Conservation (phyloP, 495 filamentous ascomycete species). For the Tuber borchii region DNA sequence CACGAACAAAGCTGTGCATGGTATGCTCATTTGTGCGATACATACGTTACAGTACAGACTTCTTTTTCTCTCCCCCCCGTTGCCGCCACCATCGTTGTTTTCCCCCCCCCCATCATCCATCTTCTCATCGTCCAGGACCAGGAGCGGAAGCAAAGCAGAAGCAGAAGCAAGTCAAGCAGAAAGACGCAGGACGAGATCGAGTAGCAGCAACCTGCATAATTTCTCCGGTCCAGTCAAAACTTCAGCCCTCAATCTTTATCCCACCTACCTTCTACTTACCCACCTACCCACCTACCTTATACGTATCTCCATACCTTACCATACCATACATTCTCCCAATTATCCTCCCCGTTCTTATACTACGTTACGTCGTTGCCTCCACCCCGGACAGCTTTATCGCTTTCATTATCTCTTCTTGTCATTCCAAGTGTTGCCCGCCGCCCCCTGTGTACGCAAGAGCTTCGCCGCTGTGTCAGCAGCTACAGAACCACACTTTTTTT, state of each 20-base stretch:
- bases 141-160: constrained; percentile 31
- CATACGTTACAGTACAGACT: neutral
- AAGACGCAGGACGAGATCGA: constrained; percentile 33
- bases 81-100: neutral
- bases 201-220: constrained; percentile 36
- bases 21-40: constrained; percentile 2
- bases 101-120: neutral
- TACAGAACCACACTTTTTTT: constrained; percentile 23
- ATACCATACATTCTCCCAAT: constrained; percentile 2
- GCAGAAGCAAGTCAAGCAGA: constrained; percentile 33
- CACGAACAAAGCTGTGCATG: constrained; percentile 2
- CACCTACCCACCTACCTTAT: constrained; percentile 18
- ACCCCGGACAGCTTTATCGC: neutral
- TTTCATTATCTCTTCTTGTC: neutral
- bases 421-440: neutral
- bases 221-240: constrained; percentile 39
- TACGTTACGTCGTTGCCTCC: neutral
- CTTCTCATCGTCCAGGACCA: constrained; percentile 4
- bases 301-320: constrained; percentile 15
- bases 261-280: neutral
- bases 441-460: constrained; percentile 33
- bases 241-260: constrained; percentile 34
- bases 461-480: constrained; percentile 38
- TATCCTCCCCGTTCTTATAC: neutral
- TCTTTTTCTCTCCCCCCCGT: neutral